These are phyloP conservation scores for Pezicula rhizophila DNA, from an alignment of 2,329 filamentous ascomycete genomes.

Conservation along the genomic window DNA sequence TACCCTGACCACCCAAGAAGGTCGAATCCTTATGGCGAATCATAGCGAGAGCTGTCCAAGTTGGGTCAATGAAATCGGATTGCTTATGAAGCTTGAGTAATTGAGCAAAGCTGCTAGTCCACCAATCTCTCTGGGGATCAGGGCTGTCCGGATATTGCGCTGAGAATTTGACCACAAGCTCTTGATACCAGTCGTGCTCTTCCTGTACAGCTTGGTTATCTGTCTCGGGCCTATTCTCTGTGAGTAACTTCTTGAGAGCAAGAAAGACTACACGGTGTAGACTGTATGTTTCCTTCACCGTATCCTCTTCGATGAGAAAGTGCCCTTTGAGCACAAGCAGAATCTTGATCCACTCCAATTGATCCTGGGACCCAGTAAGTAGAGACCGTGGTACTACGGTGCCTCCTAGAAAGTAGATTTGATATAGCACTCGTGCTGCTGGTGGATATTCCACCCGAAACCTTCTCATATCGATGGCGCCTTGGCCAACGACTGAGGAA, in stretches of 20 bases:
- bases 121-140: slow-evolving; percentile 16
- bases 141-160: slow-evolving; percentile 16
- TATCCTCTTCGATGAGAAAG: slow-evolving; percentile 15
- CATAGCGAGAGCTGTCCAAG: slow-evolving; percentile 13
- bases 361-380: slow-evolving; percentile 14
- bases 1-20: slow-evolving; percentile 15
- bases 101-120: slow-evolving; percentile 19
- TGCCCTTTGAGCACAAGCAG: slow-evolving; percentile 17
- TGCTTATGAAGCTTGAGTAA: slow-evolving; percentile 13
- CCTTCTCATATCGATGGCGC: slow-evolving; percentile 13
- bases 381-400: slow-evolving; percentile 14
- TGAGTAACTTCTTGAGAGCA: slow-evolving; percentile 13
- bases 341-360: slow-evolving; percentile 17
- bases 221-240: slow-evolving; percentile 2
- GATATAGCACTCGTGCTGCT: slow-evolving; percentile 12
- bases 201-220: slow-evolving; percentile 11
- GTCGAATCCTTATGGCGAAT: slow-evolving; percentile 18
- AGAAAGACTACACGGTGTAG: slow-evolving; percentile 19
- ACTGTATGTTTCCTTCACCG: slow-evolving; percentile 8
- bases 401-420: slow-evolving; percentile 19
- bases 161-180: slow-evolving; percentile 16
- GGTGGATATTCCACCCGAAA: slow-evolving; percentile 13
- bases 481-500: slow-evolving; percentile 16
- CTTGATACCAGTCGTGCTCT: slow-evolving; percentile 17
- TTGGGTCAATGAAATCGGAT: slow-evolving; percentile 6